Evolutionary conservation across 495 filamentous ascomycete species (phyloP).

Genomic region (Aspergillus leporis): DNA sequence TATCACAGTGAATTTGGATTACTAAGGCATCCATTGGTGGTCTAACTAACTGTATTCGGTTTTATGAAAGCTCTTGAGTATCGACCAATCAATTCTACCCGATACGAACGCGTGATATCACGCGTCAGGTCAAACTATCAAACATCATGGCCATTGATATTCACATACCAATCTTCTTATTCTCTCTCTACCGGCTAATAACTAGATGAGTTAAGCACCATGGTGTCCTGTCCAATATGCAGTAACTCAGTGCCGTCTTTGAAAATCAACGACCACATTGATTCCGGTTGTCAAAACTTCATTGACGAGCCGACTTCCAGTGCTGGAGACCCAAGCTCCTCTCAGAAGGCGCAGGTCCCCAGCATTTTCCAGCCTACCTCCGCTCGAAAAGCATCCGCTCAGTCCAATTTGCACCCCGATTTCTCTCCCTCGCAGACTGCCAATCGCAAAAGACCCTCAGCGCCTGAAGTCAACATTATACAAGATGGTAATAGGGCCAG

Average conservation of each 20-base stretch:
- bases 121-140: slow-evolving; percentile 6
- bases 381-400: slow-evolving; percentile 39
- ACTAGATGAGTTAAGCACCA: slow-evolving; percentile 27
- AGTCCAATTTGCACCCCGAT: slow-evolving; percentile 26
- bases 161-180: neutral
- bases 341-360: slow-evolving; percentile 56
- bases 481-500: slow-evolving; percentile 20
- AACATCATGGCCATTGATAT: neutral
- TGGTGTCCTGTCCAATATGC: slow-evolving; percentile 90
- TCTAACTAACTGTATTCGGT: too few relatives aligned
- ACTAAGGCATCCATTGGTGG: too few relatives aligned
- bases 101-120: slow-evolving; percentile 10
- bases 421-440: slow-evolving; percentile 29
- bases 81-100: too few relatives aligned
- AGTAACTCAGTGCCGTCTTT: slow-evolving; percentile 67
- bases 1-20: too few relatives aligned
- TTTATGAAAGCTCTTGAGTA: too few relatives aligned
- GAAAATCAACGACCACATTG: slow-evolving; percentile 90
- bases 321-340: slow-evolving; percentile 39
- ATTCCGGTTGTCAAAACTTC: slow-evolving; percentile 73
- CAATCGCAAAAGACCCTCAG: slow-evolving; percentile 39
- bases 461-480: slow-evolving; percentile 24
- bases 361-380: slow-evolving; percentile 79
- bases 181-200: neutral
- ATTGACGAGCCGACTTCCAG: slow-evolving; percentile 46